Percentiles rank a stretch among this genome's conserved stretches.
phyloP scores from a whole-genome alignment of 73 alveolate species.

The Symbiodinium pilosum region DNA sequence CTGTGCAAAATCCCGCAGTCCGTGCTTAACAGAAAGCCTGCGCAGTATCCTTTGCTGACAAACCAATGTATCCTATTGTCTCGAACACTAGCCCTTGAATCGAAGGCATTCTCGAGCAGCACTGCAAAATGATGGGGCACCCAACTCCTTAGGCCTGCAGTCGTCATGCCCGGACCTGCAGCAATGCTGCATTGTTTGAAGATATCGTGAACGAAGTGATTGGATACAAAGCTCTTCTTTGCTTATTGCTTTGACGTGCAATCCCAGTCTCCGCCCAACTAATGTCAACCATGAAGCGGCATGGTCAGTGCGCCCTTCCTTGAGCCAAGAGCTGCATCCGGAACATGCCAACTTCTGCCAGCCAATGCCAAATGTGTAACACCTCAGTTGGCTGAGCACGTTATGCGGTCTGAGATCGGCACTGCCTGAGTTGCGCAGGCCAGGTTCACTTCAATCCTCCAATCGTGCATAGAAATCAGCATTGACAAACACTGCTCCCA shows the following conservation, averaged over 20 bases:
- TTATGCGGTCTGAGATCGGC: not conserved
- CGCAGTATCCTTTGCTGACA: not conserved
- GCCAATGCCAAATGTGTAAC: not conserved
- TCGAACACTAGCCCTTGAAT: too few relatives aligned
- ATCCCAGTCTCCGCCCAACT: too few relatives aligned
- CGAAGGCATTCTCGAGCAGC: too few relatives aligned
- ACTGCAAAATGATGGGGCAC: not conserved
- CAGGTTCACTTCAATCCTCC: conserved; percentile 24
- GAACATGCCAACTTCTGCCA: not conserved
- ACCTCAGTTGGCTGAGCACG: too few relatives aligned
- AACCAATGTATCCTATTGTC: too few relatives aligned
- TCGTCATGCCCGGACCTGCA: not conserved
- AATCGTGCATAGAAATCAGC: not conserved
- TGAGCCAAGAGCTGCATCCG: conserved; percentile 2
- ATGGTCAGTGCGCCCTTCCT: not conserved
- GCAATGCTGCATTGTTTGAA: too few relatives aligned
- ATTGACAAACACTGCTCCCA: not conserved
- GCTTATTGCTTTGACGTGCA: too few relatives aligned
- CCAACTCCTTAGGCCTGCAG: not conserved
- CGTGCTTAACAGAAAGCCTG: too few relatives aligned
- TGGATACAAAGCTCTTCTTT: too few relatives aligned
- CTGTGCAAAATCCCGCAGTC: too few relatives aligned
- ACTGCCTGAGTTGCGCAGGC: conserved; percentile 68
- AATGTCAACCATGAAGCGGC: not conserved
- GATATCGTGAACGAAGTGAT: too few relatives aligned